Evolutionary conservation across 108 stramenopile genomes (phyloP), one percentile per base, ranked within the genome.

Genomic region (Pseudonitzschia multistriata): DNA sequence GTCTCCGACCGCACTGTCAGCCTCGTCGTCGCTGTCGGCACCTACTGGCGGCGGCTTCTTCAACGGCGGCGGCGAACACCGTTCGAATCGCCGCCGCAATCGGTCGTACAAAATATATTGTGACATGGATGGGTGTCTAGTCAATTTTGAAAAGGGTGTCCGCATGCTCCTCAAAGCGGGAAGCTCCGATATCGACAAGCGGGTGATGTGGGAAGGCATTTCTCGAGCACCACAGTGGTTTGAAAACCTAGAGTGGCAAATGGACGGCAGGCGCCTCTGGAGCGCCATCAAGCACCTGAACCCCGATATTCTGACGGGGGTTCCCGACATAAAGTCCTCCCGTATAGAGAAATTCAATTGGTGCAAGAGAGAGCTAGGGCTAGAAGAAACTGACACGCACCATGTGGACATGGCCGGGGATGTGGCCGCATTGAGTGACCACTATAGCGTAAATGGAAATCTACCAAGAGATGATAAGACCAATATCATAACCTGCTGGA

Each of bases 401-500:
- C 86, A 89, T 66, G 80, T 89, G 3, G 87, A 89, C 66, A 88
- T 83, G 79, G 88, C 91, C 3, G 85, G 74, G 0, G 74, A 63
- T n/a, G 66, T 49, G 30, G 57, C 5, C n/a, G 42, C 19, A 10
- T 62, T 35, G 52, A 15, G 37, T 10, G 54, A 57, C 31, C 73
- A 74, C 27, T 6, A 14, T 27, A 60, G 50, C 31, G 67, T 75
- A 34, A 74, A 74, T 31, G 73, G 73, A 19, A 74, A 74, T 5
- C 15, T 42, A 29, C 73, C 65, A 6, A 27, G 63, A 56, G 55
- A 74, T 7, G 73, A 53, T 21, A 42, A 37, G 24, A 69, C 68
- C 67, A 75, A 75, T 72, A 77, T 92, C 30, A 88, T 92, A 31
- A 89, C 91, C 2, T 92, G 91, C 67, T 92, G 91, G 91, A 84